Evolutionary conservation across 768 basidiomycete species (phyloP).

Genomic region (Russula ochroleuca): DNA sequence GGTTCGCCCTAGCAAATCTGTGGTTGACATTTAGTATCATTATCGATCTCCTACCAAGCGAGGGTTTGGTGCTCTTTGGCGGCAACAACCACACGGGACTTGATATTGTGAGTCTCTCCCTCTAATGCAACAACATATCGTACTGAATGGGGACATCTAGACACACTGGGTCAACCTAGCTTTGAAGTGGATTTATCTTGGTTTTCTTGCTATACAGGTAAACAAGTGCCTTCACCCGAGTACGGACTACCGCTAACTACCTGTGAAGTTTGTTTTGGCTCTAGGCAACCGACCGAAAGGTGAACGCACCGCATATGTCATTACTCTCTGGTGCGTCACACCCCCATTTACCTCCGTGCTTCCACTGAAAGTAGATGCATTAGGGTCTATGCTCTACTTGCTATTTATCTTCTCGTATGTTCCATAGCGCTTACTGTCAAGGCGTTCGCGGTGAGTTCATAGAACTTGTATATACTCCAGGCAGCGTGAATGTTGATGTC

Average conservation of each 20-base stretch:
- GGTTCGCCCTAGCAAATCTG: slow-evolving; percentile 89
- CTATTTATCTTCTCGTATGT: slow-evolving; percentile 81
- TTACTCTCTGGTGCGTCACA: slow-evolving; percentile 60
- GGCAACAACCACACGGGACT: slow-evolving; percentile 38
- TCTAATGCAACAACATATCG: not conserved
- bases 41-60: slow-evolving; percentile 72
- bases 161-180: slow-evolving; percentile 85
- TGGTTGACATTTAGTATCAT: slow-evolving; percentile 97
- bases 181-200: slow-evolving; percentile 83
- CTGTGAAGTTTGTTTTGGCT: slow-evolving; percentile 57
- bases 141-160: slow-evolving; percentile 37
- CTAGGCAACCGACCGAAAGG: slow-evolving; percentile 86
- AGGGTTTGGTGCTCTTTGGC: slow-evolving; percentile 60
- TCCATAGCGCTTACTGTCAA: slow-evolving; percentile 79
- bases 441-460: slow-evolving; percentile 61
- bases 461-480: not conserved
- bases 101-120: slow-evolving; percentile 49
- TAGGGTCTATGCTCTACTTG: slow-evolving; percentile 80
- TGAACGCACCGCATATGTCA: slow-evolving; percentile 65
- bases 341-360: not conserved
- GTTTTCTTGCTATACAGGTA: slow-evolving; percentile 76
- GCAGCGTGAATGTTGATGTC: slow-evolving; percentile 4
- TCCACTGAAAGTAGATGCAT: slow-evolving; percentile 13
- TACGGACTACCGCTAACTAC: not conserved
- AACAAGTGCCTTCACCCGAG: slow-evolving; percentile 19